phyloP scores from a whole-genome alignment of 2,329 filamentous ascomycete genomes.

The Aspergillus sp. region DNA sequence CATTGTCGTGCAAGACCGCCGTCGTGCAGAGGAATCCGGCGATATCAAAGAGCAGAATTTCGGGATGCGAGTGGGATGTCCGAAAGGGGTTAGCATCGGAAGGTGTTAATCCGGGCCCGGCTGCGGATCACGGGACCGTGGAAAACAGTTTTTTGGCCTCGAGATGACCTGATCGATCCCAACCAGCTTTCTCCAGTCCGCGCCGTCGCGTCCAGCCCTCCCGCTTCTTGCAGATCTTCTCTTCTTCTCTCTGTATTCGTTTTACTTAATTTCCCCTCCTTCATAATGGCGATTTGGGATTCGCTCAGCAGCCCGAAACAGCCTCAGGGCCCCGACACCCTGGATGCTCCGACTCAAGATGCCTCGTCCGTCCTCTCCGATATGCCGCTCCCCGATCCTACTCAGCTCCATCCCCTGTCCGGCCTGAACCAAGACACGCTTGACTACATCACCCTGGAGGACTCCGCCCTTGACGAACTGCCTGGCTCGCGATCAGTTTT shows the following conservation, averaged over 20 bases:
- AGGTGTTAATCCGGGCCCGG: slow-evolving; percentile 13
- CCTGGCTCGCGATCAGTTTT: slow-evolving; percentile 79
- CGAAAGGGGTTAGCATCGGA: slow-evolving; percentile 18
- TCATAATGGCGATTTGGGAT: slow-evolving; percentile 51
- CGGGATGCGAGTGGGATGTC: slow-evolving; percentile 16
- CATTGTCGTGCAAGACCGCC: slow-evolving; percentile 13
- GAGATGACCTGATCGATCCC: background rate
- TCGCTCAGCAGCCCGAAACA: slow-evolving; percentile 52
- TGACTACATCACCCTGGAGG: slow-evolving; percentile 91
- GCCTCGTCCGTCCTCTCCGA: slow-evolving; percentile 76
- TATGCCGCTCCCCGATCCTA: slow-evolving; percentile 71
- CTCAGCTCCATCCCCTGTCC: slow-evolving; percentile 82
- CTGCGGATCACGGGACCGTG: slow-evolving; percentile 12
- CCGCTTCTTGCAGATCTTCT: slow-evolving; percentile 5
- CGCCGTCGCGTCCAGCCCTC: slow-evolving; percentile 6
- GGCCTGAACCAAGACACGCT: slow-evolving; percentile 87
- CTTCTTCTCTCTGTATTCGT: slow-evolving; percentile 15
- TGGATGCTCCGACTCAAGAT: slow-evolving; percentile 67
- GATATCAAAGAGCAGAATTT: too few relatives aligned
- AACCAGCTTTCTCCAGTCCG: background rate
- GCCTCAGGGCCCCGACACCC: slow-evolving; percentile 48
- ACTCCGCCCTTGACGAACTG: slow-evolving; percentile 75
- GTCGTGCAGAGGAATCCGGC: too few relatives aligned
- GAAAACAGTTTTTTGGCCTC: background rate
- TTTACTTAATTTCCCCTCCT: slow-evolving; percentile 12